Evolutionary conservation across 352 stramenopile species (phyloP).

Genomic region (Aphanomyces cochlioides): DNA sequence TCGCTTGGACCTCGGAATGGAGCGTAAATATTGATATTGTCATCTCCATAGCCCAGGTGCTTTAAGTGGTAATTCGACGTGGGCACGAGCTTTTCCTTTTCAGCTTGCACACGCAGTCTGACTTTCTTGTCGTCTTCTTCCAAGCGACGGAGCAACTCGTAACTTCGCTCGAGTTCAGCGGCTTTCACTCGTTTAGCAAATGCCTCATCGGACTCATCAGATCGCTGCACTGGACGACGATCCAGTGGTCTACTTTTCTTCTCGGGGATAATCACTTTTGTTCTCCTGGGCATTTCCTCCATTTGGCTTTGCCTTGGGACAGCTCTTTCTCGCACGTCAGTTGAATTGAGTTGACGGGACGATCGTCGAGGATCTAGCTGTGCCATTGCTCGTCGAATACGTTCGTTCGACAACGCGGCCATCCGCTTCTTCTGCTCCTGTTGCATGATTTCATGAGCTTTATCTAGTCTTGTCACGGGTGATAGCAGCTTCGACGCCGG

Average conservation of each 20-base stretch:
- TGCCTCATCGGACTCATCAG: background rate
- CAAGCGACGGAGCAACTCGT: slow-evolving; percentile 3
- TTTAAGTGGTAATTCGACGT: slow-evolving; percentile 29
- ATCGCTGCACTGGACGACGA: background rate
- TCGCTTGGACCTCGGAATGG: background rate
- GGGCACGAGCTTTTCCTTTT: background rate
- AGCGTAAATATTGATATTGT: slow-evolving; percentile 23
- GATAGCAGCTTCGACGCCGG: slow-evolving; percentile 16
- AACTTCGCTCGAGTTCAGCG: slow-evolving; percentile 3
- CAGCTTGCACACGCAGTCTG: background rate
- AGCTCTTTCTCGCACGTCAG: background rate
- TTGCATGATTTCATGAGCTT: background rate
- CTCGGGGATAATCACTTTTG: too few species aligned
- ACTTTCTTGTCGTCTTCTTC: slow-evolving; percentile 7
- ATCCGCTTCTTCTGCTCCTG: slow-evolving; percentile 14
- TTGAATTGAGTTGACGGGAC: background rate
- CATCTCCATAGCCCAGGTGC: slow-evolving; percentile 6
- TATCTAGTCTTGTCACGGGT: slow-evolving; percentile 18
- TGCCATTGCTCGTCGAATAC: slow-evolving; percentile 1
- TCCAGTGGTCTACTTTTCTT: background rate
- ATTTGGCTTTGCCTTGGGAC: too few species aligned
- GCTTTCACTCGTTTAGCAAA: background rate
- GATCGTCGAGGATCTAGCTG: background rate
- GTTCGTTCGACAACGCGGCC: background rate
- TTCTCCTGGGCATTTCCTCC: too few species aligned